Percentiles rank a stretch among this genome's conserved stretches.
phyloP scores from a whole-genome alignment of 441 rosid genomes.

The Hura crepitans region DNA sequence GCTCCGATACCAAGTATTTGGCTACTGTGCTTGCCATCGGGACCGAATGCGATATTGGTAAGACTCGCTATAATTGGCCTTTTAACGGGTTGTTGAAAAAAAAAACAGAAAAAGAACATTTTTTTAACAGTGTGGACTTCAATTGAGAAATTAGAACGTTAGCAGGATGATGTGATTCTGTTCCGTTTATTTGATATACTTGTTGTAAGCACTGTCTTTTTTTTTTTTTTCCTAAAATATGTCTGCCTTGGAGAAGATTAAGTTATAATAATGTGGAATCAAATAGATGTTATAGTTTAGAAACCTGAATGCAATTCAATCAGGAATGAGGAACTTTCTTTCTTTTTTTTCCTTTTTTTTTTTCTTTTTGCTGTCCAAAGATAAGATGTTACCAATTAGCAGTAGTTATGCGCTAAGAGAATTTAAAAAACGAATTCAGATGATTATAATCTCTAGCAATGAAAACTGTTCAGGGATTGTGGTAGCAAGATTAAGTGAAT shows the following conservation, averaged over 20 bases:
- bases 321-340: neutral
- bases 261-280: neutral
- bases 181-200: neutral
- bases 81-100: neutral
- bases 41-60: conserved; percentile 90
- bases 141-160: neutral
- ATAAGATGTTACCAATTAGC: neutral
- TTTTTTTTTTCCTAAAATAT: neutral
- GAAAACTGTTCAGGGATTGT: neutral
- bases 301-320: neutral
- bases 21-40: conserved; percentile 85
- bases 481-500: neutral
- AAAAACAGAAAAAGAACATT: no score
- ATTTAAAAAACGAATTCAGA: neutral
- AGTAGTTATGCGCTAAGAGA: neutral
- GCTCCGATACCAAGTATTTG: conserved; percentile 77
- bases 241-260: neutral
- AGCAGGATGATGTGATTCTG: neutral
- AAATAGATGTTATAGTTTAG: neutral
- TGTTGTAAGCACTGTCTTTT: neutral
- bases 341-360: neutral
- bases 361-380: no score
- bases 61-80: neutral
- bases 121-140: neutral
- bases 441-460: neutral